Base-by-base conservation (phyloP, 1,139 yeast species). In the Candida pseudocylindracea region DNA sequence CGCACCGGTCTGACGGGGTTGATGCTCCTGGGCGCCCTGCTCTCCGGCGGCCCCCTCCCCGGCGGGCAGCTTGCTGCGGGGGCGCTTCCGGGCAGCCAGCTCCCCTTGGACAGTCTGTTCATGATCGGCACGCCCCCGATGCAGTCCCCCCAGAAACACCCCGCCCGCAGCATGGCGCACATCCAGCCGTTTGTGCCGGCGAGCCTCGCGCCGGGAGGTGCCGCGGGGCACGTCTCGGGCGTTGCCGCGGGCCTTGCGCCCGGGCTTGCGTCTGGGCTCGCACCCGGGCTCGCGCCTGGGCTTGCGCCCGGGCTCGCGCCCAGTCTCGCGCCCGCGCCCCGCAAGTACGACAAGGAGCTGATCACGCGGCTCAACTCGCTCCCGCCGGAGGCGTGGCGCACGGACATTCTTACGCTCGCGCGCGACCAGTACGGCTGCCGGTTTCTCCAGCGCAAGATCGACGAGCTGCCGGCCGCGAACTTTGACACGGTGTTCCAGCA, bases 371-470 rank as follows among this genome's bases (percentile, higher is more conserved):
- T 60, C 31, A 51, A 42, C 37, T 60, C 57, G 41, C 38, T 54
- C 4, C 63, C 66, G 1, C 50, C 60, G 39, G 34, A 39, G 12
- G 57, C 51, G 35, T 43, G 60, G 38, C 47, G 48, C 34, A 45
- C 39, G 31, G 58, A 55, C 27, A 57, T 60, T 32, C 45, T 60
- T 31, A 49, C 48, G 34, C 45, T 60, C 33, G 49, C 65, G 13
- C 59, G 60, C 41, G 66, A 60, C 38, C 67, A 60, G 41, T 57
- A 60, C 38, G 67, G 66, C 11, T 60, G 67, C 40, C 51, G 67
- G 26, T 60, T 60, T 39, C 49, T 60, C 29, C 67, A 60, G 36
- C 59, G 59, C 45, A 56, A 57, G 37, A 56, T 60, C 35, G 66
- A 60, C 39, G 64, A 58, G 36, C 26, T 25, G 26, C 26, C 26